Evolutionary conservation across 805 yeast genomes (phyloP).

Genomic region (Zygoascus bituminiphila): DNA sequence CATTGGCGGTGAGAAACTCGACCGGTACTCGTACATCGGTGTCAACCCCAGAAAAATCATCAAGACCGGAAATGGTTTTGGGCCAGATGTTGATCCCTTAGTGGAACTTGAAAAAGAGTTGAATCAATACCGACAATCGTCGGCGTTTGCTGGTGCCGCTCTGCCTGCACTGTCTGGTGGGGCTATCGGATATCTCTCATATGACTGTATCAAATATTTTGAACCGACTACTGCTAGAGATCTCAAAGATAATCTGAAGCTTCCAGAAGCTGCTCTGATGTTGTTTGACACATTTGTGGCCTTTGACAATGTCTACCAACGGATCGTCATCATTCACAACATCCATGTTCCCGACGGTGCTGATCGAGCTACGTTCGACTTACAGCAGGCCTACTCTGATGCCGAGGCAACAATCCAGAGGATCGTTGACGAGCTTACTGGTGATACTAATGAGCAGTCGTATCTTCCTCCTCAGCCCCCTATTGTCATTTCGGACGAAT

Average conservation of each 20-base stretch:
- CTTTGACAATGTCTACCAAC: conserved; percentile 87
- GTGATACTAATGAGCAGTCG: conserved; percentile 21
- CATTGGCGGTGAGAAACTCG: conserved; percentile 78
- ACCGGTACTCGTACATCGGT: conserved; percentile 88
- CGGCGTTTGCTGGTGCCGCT: conserved; percentile 19
- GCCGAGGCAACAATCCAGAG: conserved; percentile 48
- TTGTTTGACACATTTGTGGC: conserved; percentile 83
- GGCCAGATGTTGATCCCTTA: conserved; percentile 72
- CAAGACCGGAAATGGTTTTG: conserved; percentile 65
- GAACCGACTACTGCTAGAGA: conserved; percentile 81
- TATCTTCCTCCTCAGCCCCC: conserved; percentile 63
- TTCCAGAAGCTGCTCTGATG: conserved; percentile 93
- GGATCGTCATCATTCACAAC: conserved; percentile 85
- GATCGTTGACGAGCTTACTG: conserved; percentile 36
- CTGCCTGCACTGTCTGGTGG: conserved; percentile 91
- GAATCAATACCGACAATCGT: conserved; percentile 54
- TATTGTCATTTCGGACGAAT: conserved; percentile 57
- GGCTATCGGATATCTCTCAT: conserved; percentile 91
- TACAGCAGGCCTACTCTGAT: conserved; percentile 31
- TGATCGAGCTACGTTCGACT: conserved; percentile 14
- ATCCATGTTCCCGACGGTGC: conserved; percentile 35
- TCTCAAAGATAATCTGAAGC: conserved; percentile 66
- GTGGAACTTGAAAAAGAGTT: conserved; percentile 66
- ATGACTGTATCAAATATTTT: conserved; percentile 93
- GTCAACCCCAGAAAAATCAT: conserved; percentile 73